Conservation (phyloP, 768 basidiomycete genomes). For the Lentinula edodes region DNA sequence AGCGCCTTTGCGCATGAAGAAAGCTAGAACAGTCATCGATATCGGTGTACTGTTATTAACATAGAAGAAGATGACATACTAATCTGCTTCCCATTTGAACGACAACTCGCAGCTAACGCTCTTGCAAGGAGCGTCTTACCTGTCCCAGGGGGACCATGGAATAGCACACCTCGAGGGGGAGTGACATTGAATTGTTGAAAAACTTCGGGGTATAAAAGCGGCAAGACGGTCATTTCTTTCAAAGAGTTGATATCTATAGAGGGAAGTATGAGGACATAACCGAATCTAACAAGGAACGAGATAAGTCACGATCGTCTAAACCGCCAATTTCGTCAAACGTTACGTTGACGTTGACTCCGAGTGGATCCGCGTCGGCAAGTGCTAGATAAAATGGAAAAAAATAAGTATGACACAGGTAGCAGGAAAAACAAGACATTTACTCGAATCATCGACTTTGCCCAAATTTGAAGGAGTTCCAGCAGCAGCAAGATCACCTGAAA, state of each 20-base stretch:
- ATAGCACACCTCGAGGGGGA: slow-evolving; percentile 92
- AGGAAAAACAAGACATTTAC: slow-evolving; percentile 30
- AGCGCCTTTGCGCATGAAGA: slow-evolving; percentile 99
- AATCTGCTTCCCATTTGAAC: slow-evolving; percentile 80
- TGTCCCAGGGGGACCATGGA: slow-evolving; percentile 99
- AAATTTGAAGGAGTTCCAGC: slow-evolving; percentile 81
- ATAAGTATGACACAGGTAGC: slow-evolving; percentile 13
- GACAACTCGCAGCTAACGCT: slow-evolving; percentile 89
- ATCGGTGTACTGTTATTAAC: neutral
- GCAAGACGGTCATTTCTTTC: slow-evolving; percentile 98
- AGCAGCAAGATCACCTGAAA: slow-evolving; percentile 60
- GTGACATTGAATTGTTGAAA: slow-evolving; percentile 93
- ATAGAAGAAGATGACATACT: slow-evolving; percentile 52
- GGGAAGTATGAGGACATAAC: neutral
- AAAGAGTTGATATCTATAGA: slow-evolving; percentile 84
- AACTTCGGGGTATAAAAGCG: slow-evolving; percentile 92
- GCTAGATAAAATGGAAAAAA: slow-evolving; percentile 37
- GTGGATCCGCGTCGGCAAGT: slow-evolving; percentile 91
- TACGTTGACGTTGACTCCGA: slow-evolving; percentile 89
- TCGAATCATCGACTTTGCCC: slow-evolving; percentile 77
- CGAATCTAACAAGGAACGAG: neutral
- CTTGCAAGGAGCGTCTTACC: slow-evolving; percentile 94
- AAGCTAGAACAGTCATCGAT: slow-evolving; percentile 45
- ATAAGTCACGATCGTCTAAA: slow-evolving; percentile 78
- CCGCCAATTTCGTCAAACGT: slow-evolving; percentile 98